These are phyloP conservation scores for Sclerotiophoma versabilis DNA, from an alignment of 2,329 filamentous ascomycete species.

Conservation along the genomic window DNA sequence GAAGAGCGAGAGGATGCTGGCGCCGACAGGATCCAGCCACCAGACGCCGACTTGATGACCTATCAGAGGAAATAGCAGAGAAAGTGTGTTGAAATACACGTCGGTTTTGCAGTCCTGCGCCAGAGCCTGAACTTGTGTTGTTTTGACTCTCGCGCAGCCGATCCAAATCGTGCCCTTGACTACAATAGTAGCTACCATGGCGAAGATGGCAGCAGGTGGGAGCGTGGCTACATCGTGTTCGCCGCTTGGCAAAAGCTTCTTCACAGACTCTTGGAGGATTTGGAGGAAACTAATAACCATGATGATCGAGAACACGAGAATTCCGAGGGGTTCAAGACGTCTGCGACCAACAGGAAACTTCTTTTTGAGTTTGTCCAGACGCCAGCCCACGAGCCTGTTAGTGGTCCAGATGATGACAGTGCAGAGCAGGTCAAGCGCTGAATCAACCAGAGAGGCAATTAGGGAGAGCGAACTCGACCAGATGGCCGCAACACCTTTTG, in stretches of 20 bases:
- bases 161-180: constrained; percentile 68
- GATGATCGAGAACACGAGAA: constrained; percentile 67
- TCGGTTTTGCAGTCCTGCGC: constrained; percentile 68
- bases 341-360: constrained; percentile 62
- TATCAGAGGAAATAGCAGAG: constrained; percentile 68
- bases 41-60: constrained; percentile 66
- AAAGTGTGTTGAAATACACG: constrained; percentile 70
- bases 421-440: constrained; percentile 66
- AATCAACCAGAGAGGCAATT: constrained; percentile 68
- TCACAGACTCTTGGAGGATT: constrained; percentile 66
- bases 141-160: constrained; percentile 66
- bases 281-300: constrained; percentile 70
- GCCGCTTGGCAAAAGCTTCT: constrained; percentile 61
- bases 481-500: constrained; percentile 63
- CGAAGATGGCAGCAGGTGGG: constrained; percentile 61
- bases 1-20: constrained; percentile 67
- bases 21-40: constrained; percentile 72
- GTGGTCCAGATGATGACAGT: constrained; percentile 68
- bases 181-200: constrained; percentile 64
- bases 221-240: constrained; percentile 59
- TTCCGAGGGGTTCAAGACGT: constrained; percentile 67
- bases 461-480: constrained; percentile 66
- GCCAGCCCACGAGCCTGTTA: constrained; percentile 66
- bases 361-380: constrained; percentile 57
- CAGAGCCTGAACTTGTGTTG: constrained; percentile 69